Evolutionary conservation across 495 filamentous ascomycete species (phyloP), one percentile per base, ranked within the genome.

Genomic region (Talaromyces adpressus): DNA sequence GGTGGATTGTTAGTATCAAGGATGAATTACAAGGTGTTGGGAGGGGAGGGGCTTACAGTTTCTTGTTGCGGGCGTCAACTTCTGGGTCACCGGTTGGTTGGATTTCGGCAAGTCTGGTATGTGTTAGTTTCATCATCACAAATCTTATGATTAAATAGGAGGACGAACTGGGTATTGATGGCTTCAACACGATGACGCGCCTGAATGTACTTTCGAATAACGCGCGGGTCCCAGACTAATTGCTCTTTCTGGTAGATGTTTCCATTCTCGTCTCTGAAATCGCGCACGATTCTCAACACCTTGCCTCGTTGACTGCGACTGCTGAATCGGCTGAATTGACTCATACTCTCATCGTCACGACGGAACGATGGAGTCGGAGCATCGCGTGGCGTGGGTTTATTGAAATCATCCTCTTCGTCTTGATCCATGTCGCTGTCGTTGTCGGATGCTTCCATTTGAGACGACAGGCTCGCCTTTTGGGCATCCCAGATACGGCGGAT

Each of bases 401-500:
- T 81, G 73, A 87, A 85, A 1, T 85, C 84, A 23, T 88, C 83
- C 47, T 83, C 85, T 23, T 86, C 82, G 47, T 85, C 86, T 51
- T 87, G 85, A 60, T 94, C 90, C 32, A 88, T 84, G 59, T 89
- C 85, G 27, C 80, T 80, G n/a, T 63, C 62, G 11, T 75, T 69
- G 60, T 89, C 88, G 0, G 84, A 85, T 58, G 82, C 81, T 65
- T 88, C 86, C 16, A 84, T 71, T 1, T 75, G 83, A 7, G 86
- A 87, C 0, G 86, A 86, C 8, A 99, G 75, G 63, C 88, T 93
- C 23, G 82, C 79, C 69, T 88, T 89, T 72, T 99, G 94, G 51
- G 88, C 82, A 30, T 90, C 85, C 94, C 94, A 99, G 63, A 98
- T 96, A 18, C 87, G 84, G 22, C 85, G 85, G 62, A 98, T 96